Conservation (phyloP, 1,284 basidiomycete genomes). For the Puccinia hordei region DNA sequence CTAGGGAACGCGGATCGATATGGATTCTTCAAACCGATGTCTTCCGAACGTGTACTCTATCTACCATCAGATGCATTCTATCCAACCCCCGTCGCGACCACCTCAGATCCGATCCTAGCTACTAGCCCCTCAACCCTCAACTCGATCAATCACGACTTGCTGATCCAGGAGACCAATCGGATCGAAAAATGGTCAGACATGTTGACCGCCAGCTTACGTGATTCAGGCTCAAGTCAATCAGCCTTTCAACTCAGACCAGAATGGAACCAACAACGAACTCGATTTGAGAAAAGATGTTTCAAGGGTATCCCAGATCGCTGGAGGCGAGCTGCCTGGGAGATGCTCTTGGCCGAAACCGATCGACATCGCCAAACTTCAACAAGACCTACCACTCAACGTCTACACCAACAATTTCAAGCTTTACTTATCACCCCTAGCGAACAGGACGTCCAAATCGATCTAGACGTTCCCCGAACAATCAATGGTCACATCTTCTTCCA, state of each 20-base stretch:
- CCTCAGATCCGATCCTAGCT: slow-evolving; percentile 54
- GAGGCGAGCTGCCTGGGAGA: slow-evolving; percentile 88
- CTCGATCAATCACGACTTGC: slow-evolving; percentile 25
- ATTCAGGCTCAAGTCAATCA: slow-evolving; percentile 74
- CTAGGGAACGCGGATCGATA: slow-evolving; percentile 81
- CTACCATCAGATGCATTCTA: slow-evolving; percentile 69
- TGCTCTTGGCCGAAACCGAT: slow-evolving; percentile 62
- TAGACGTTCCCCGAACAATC: slow-evolving; percentile 96
- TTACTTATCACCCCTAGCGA: slow-evolving; percentile 58
- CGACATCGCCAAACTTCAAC: slow-evolving; percentile 49
- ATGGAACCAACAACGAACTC: slow-evolving; percentile 64
- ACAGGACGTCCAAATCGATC: slow-evolving; percentile 89
- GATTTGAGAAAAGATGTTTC: slow-evolving; percentile 72
- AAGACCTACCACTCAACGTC: slow-evolving; percentile 48
- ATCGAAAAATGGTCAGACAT: slow-evolving; percentile 86
- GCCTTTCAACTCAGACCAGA: slow-evolving; percentile 70
- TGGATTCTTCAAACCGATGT: slow-evolving; percentile 71
- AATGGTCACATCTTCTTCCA: slow-evolving; percentile 90
- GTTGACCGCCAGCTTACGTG: slow-evolving; percentile 64
- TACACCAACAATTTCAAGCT: slow-evolving; percentile 62
- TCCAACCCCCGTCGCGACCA: slow-evolving; percentile 67
- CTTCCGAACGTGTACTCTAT: slow-evolving; percentile 68
- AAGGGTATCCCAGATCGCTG: slow-evolving; percentile 97
- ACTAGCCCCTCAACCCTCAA: slow-evolving; percentile 45
- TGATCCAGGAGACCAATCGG: slow-evolving; percentile 68